Conservation (phyloP, 1,284 basidiomycete genomes). For the Grifola frondosa region DNA sequence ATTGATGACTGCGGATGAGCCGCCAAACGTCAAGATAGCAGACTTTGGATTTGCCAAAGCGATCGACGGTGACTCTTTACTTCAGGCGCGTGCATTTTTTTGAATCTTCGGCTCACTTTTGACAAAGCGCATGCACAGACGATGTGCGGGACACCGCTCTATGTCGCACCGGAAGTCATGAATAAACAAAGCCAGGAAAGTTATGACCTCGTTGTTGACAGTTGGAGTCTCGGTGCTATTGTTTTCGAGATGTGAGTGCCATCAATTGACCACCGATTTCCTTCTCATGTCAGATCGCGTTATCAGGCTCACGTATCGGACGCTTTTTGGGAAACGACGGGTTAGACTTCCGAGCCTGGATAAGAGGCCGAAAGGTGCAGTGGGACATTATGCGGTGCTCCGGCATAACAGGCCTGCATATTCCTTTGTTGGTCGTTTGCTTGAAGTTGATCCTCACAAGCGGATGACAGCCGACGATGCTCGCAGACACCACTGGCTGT, state of each 20-base stretch:
- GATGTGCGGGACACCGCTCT: constrained; percentile 82
- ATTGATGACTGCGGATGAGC: constrained; percentile 62
- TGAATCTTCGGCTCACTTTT: not conserved
- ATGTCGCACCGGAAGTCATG: constrained; percentile 86
- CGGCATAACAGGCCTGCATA: too few relatives aligned
- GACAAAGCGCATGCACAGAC: constrained; percentile 45
- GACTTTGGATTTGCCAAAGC: constrained; percentile 94
- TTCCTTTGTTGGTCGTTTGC: constrained; percentile 48
- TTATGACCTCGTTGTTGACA: constrained; percentile 84
- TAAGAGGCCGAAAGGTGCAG: constrained; percentile 58
- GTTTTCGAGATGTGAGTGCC: constrained; percentile 75
- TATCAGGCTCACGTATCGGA: constrained; percentile 70
- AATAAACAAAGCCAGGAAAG: constrained; percentile 58
- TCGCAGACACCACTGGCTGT: constrained; percentile 67
- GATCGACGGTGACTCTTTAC: constrained; percentile 70
- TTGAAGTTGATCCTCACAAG: constrained; percentile 49
- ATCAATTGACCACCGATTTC: not conserved
- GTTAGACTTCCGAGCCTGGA: constrained; percentile 52
- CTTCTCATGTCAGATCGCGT: not conserved
- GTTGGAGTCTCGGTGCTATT: constrained; percentile 92
- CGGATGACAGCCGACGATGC: constrained; percentile 63
- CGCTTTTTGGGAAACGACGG: constrained; percentile 71
- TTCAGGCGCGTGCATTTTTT: constrained; percentile 45
- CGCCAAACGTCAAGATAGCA: constrained; percentile 78
- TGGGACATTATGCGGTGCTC: constrained; percentile 52